Percentiles rank a stretch among this genome's conserved stretches.
Conservation (phyloP, 305 asterid genomes). For the Ajuga reptans region DNA sequence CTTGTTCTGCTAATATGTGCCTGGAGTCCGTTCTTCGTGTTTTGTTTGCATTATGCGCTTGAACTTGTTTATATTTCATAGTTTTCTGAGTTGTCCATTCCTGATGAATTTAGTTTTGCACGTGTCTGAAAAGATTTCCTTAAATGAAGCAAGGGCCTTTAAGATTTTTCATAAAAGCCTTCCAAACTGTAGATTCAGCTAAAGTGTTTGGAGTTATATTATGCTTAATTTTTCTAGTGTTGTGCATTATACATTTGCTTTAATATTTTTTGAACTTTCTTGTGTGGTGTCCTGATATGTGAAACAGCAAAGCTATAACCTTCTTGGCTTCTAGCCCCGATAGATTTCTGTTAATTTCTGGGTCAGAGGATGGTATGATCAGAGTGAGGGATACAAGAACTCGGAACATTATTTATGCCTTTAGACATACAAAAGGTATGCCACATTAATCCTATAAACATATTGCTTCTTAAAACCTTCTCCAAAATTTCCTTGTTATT, state of each 20-base stretch:
- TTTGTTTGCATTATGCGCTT: no score
- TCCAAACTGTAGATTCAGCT: background rate
- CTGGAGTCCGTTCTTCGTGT: no score
- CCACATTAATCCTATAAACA: background rate
- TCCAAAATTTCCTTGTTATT: background rate
- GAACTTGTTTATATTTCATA: no score
- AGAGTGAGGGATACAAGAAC: slow-evolving; percentile 78
- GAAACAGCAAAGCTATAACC: slow-evolving; percentile 73
- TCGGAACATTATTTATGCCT: slow-evolving; percentile 47
- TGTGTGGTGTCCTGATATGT: slow-evolving; percentile 24
- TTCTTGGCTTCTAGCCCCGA: slow-evolving; percentile 70
- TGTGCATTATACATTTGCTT: slow-evolving; percentile 33
- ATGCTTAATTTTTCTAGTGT: background rate
- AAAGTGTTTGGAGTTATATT: background rate
- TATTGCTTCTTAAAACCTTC: background rate
- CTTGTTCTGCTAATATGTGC: no score
- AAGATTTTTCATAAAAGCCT: background rate
- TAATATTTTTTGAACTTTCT: background rate
- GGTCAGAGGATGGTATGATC: slow-evolving; percentile 84
- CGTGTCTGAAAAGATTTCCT: background rate
- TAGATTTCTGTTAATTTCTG: slow-evolving; percentile 62
- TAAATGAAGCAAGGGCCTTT: slow-evolving; percentile 5
- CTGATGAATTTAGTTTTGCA: background rate
- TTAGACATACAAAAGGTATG: slow-evolving; percentile 71
- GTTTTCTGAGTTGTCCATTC: background rate